These are phyloP conservation scores for Dendrobium officinale DNA, from an alignment of 106 monocot species.

Conservation along the genomic window DNA sequence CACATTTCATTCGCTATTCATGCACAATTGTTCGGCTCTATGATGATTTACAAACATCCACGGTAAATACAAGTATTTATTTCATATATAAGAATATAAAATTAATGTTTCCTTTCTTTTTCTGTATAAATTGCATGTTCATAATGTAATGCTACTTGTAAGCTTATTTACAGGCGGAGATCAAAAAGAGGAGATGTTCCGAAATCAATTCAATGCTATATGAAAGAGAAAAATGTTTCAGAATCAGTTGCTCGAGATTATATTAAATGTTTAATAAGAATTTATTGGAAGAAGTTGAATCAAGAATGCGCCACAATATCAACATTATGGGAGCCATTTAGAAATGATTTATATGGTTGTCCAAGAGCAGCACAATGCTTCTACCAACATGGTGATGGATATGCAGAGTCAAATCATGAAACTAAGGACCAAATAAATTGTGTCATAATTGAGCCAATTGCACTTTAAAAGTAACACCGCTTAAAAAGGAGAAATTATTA, in stretches of 20 bases:
- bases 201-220: slow-evolving; percentile 26
- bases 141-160: background rate
- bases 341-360: background rate
- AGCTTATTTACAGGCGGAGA: slow-evolving; percentile 10
- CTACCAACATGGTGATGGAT: slow-evolving; percentile 8
- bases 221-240: slow-evolving; percentile 19
- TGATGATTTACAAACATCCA: slow-evolving; percentile 30
- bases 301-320: background rate
- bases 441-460: slow-evolving; percentile 7
- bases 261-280: slow-evolving; percentile 11
- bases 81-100: background rate
- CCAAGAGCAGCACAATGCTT: slow-evolving; percentile 5
- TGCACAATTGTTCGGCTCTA: slow-evolving; percentile 11
- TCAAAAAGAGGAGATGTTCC: slow-evolving; percentile 11
- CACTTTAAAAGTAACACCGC: background rate
- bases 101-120: background rate
- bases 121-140: background rate
- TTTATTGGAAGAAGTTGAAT: slow-evolving; percentile 5
- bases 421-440: background rate
- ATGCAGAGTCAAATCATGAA: background rate
- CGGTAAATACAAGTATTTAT: background rate
- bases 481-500: too few relatives aligned
- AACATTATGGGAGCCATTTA: background rate
- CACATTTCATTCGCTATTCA: background rate
- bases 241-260: slow-evolving; percentile 5